These are phyloP conservation scores for Triticum dicoccoides DNA, from an alignment of 176 grass and related monocot genomes.

Conservation along the genomic window DNA sequence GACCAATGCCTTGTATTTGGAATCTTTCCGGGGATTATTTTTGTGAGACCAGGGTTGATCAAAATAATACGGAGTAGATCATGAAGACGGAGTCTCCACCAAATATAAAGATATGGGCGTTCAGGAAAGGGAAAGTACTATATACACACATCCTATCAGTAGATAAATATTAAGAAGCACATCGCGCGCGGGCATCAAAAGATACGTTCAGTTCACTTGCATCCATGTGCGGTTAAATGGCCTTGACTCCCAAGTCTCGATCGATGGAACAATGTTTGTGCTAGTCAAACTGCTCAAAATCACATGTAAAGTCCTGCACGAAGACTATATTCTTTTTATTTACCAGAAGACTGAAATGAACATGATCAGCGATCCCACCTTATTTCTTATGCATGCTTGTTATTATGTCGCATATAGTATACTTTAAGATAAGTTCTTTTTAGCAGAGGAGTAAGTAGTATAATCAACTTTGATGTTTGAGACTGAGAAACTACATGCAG, in stretches of 20 bases:
- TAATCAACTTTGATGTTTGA: too few relatives aligned
- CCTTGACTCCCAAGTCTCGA: conserved; percentile 6
- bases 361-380: not conserved
- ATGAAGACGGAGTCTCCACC: not conserved
- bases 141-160: not conserved
- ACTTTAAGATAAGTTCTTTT: not conserved
- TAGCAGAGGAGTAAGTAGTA: too few relatives aligned
- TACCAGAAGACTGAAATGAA: not conserved
- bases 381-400: not conserved
- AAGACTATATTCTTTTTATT: not conserved
- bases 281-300: conserved; percentile 10
- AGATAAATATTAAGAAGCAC: not conserved
- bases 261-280: conserved; percentile 4
- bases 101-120: not conserved
- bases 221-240: conserved; percentile 17
- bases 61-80: not conserved
- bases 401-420: not conserved
- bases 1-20: conserved; percentile 1
- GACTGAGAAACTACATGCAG: not conserved
- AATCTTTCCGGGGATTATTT: not conserved
- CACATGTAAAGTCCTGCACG: not conserved
- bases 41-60: not conserved
- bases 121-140: not conserved
- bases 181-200: conserved; percentile 4
- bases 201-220: conserved; percentile 3